Evolutionary conservation across 257 asterid species (phyloP), one percentile per base, ranked within the genome.

Genomic region (Solanum arcanum): DNA sequence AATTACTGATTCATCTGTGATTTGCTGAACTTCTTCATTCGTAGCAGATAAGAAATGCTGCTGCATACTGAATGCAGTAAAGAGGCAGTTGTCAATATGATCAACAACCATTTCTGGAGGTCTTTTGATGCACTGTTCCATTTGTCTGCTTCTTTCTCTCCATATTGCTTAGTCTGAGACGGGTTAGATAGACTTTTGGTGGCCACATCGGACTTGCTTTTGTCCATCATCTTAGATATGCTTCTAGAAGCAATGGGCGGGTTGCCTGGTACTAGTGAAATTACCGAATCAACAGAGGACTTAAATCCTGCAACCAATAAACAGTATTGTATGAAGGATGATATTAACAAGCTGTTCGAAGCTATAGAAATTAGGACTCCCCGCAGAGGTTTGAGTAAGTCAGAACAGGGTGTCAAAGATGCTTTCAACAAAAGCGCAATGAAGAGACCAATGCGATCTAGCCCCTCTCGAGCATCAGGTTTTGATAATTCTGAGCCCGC

Each of bases 401-500:
- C 90, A 25, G 92, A 91, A 27, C 56, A 83, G 18, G 90, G 37
- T 72, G 82, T 78, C 56, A 88, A 88, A 90, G 92, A 90, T 52
- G 90, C 85, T 21, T 88, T 83, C 7, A 89, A 83, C 78, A 97
- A 88, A 92, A 92, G 96, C 83, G 95, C 98, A 85, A 94, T 94
- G 98, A 97, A 97, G 91, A 91, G 95, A 76, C 98, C 99, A 29
- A 93, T 96, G 94, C 90, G 94, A 89, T 87, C 78, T 76, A 81
- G 90, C 73, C 90, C 93, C 62, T 86, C 93, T 77, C 95, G 88
- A 44, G 91, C 91, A n/a, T 88, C 94, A 3, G 94, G 96, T 59
- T 91, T 96, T 86, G 98, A 96, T 35, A 90, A 94, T 83, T 91
- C 98, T 0, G 98, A 95, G 83, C 25, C 97, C 10, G 93, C 87